Percentiles rank a stretch among this genome's conserved stretches.
Conservation (phyloP, 352 stramenopile species). For the Globisporangium splendens region DNA sequence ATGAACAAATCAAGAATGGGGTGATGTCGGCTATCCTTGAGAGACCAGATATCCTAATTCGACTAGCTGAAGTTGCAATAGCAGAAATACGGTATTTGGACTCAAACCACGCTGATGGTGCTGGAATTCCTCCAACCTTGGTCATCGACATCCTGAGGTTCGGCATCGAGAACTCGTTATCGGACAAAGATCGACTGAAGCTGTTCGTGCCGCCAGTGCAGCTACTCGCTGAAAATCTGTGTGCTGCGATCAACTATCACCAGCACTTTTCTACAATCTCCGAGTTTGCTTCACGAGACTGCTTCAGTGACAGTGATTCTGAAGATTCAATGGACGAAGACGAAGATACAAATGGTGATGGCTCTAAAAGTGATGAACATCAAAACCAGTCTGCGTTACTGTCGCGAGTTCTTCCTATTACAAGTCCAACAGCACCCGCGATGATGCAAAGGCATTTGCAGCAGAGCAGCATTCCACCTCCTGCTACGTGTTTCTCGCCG, state of each 20-base stretch:
- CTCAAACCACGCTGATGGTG: slow-evolving; percentile 38
- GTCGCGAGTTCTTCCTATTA: slow-evolving; percentile 10
- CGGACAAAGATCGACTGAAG: slow-evolving; percentile 35
- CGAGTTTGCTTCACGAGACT: slow-evolving; percentile 65
- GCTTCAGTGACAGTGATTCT: slow-evolving; percentile 75
- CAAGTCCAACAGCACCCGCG: not conserved
- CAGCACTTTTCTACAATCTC: slow-evolving; percentile 73
- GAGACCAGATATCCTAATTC: slow-evolving; percentile 35
- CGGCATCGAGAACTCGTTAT: slow-evolving; percentile 48
- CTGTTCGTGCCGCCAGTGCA: slow-evolving; percentile 49
- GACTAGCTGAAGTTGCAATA: slow-evolving; percentile 51
- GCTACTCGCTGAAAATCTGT: slow-evolving; percentile 51
- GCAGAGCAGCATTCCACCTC: slow-evolving; percentile 11
- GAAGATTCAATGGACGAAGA: slow-evolving; percentile 40
- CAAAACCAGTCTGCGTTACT: slow-evolving; percentile 11
- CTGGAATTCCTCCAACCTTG: slow-evolving; percentile 43
- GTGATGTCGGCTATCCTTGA: slow-evolving; percentile 53
- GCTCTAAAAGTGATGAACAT: slow-evolving; percentile 8
- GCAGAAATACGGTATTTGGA: slow-evolving; percentile 68
- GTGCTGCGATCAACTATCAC: slow-evolving; percentile 72
- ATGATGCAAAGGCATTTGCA: slow-evolving; percentile 11
- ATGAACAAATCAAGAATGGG: slow-evolving; percentile 51
- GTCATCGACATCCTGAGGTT: slow-evolving; percentile 58
- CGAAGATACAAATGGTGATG: slow-evolving; percentile 4
- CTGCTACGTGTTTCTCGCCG: slow-evolving; percentile 32